These are phyloP conservation scores for Geotrichum citri-aurantii DNA, from an alignment of 1,139 yeast genomes.

Conservation along the genomic window DNA sequence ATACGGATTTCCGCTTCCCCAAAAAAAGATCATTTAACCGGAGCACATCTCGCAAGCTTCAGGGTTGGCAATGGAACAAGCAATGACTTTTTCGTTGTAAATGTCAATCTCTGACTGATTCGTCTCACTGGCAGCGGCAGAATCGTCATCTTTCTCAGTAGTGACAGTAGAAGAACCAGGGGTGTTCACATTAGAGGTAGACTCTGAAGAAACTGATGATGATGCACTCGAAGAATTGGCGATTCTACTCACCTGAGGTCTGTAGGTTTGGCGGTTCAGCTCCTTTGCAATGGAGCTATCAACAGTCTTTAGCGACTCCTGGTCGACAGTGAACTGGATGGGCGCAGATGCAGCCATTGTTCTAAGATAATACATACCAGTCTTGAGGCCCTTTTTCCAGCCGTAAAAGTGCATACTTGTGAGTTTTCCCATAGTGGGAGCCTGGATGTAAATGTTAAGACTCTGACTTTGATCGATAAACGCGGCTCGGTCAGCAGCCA, in stretches of 20 bases:
- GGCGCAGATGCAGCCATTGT: conserved; percentile 91
- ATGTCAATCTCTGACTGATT: conserved; percentile 48
- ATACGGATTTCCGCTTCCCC: neutral
- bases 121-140: conserved; percentile 25
- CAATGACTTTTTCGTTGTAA: conserved; percentile 86
- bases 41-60: conserved; percentile 99
- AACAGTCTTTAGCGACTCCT: conserved; percentile 33
- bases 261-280: conserved; percentile 35
- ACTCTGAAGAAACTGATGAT: conserved; percentile 16
- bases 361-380: conserved; percentile 86
- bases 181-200: neutral
- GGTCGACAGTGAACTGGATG: conserved; percentile 72
- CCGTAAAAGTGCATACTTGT: conserved; percentile 94
- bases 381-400: conserved; percentile 83
- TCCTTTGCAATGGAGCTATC: conserved; percentile 31
- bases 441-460: conserved; percentile 62
- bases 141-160: conserved; percentile 17
- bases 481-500: conserved; percentile 85
- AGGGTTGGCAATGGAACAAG: conserved; percentile 95
- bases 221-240: neutral
- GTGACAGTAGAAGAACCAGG: neutral
- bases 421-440: conserved; percentile 86
- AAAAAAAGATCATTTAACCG: conserved; percentile 46
- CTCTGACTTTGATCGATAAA: conserved; percentile 87
- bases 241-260: conserved; percentile 20